Evolutionary conservation across 495 filamentous ascomycete species (phyloP).

Genomic region (Neurospora sp.): DNA sequence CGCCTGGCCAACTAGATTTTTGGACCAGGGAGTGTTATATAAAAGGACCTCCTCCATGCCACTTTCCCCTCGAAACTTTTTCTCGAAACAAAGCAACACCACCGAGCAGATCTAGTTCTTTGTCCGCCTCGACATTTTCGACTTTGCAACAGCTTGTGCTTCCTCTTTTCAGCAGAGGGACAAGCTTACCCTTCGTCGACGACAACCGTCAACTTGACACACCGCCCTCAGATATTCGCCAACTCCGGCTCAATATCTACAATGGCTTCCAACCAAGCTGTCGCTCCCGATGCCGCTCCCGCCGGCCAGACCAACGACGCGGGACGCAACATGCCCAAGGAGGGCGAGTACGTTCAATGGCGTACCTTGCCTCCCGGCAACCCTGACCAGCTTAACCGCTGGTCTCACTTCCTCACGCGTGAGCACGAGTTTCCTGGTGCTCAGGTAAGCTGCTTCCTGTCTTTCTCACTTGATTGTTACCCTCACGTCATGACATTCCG

Average conservation of each 20-base stretch:
- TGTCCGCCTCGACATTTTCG: background rate
- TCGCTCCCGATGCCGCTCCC: background rate
- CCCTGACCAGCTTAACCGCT: constrained; percentile 29
- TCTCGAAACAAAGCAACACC: background rate
- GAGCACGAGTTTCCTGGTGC: constrained; percentile 92
- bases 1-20: background rate
- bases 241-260: background rate
- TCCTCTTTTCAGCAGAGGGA: background rate
- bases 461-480: background rate
- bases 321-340: constrained; percentile 27
- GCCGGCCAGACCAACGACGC: background rate
- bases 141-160: background rate
- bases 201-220: background rate
- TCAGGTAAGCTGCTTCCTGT: constrained; percentile 43
- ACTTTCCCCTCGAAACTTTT: background rate
- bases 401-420: constrained; percentile 35
- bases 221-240: background rate
- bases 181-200: background rate
- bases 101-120: background rate
- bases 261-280: background rate
- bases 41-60: background rate
- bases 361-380: constrained; percentile 30
- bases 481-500: background rate
- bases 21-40: background rate
- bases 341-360: constrained; percentile 37